These are phyloP conservation scores for Penicillium sp. DNA, from an alignment of 2,329 filamentous ascomycete genomes.

Conservation along the genomic window DNA sequence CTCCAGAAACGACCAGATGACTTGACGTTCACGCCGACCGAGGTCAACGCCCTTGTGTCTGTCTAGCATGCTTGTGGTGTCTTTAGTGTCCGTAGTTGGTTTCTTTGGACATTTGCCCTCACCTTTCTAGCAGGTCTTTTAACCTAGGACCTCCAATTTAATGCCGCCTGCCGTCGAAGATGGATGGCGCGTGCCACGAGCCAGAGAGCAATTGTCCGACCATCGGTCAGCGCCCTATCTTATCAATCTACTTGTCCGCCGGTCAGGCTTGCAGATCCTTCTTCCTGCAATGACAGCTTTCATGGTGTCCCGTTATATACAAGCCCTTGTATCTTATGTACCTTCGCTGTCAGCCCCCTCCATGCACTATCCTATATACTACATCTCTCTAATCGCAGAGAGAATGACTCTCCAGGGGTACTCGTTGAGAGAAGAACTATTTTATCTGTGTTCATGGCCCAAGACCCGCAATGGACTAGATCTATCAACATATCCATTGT, in stretches of 20 bases:
- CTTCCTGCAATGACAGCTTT: too few species aligned
- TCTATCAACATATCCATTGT: too few species aligned
- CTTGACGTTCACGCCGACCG: background rate
- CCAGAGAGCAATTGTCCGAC: background rate
- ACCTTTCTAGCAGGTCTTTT: background rate
- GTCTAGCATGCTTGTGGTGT: background rate
- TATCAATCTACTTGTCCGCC: background rate
- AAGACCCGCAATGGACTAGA: too few species aligned
- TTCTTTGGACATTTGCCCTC: background rate
- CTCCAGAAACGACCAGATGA: background rate
- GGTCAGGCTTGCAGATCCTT: background rate
- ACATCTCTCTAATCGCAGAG: too few species aligned
- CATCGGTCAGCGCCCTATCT: background rate
- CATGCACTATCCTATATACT: too few species aligned
- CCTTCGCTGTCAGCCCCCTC: too few species aligned
- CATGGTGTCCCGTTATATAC: too few species aligned
- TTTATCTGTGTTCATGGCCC: too few species aligned
- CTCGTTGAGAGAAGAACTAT: too few species aligned
- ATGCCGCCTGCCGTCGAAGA: background rate
- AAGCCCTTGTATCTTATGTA: too few species aligned
- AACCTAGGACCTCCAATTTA: background rate
- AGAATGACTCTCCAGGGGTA: too few species aligned
- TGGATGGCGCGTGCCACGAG: background rate
- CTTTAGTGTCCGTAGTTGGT: background rate
- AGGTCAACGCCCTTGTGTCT: background rate